Conservation (phyloP, 2,329 filamentous ascomycete genomes). For the Colletotrichum sojae region DNA sequence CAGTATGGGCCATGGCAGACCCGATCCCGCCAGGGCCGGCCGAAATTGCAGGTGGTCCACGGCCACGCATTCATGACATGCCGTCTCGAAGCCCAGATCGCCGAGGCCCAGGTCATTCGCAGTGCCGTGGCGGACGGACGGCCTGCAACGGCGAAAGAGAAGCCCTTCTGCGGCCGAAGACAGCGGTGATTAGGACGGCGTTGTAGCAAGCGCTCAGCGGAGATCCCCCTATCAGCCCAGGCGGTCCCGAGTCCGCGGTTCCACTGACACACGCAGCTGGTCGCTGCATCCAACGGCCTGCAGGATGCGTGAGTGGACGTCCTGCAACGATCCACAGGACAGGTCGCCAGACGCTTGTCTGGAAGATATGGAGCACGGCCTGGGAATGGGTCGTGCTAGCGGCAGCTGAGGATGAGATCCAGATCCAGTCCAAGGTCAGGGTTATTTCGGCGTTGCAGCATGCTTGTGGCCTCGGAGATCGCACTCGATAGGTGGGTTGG, state of each 20-base stretch:
- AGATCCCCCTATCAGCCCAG: conserved; percentile 27
- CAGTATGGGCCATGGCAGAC: background rate
- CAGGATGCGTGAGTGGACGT: conserved; percentile 13
- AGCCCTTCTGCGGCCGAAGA: conserved; percentile 9
- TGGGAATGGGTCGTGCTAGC: conserved; percentile 6
- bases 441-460: conserved; percentile 8
- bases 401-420: conserved; percentile 18
- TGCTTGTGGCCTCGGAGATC: conserved; percentile 9
- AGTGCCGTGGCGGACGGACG: background rate
- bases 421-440: conserved; percentile 3
- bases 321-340: conserved; percentile 22
- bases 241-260: conserved; percentile 35
- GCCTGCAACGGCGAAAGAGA: conserved; percentile 14
- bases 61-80: conserved; percentile 19
- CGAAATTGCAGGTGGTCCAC: conserved; percentile 19
- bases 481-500: conserved; percentile 3
- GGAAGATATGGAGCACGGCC: conserved; percentile 9
- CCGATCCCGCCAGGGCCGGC: background rate
- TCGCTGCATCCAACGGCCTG: conserved; percentile 33
- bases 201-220: background rate
- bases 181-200: conserved; percentile 13
- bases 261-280: conserved; percentile 31
- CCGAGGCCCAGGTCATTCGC: background rate
- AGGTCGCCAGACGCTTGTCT: background rate
- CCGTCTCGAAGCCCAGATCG: conserved; percentile 11